phyloP scores from a whole-genome alignment of 2,329 filamentous ascomycete species.

The Cordyceps fumosorosea region DNA sequence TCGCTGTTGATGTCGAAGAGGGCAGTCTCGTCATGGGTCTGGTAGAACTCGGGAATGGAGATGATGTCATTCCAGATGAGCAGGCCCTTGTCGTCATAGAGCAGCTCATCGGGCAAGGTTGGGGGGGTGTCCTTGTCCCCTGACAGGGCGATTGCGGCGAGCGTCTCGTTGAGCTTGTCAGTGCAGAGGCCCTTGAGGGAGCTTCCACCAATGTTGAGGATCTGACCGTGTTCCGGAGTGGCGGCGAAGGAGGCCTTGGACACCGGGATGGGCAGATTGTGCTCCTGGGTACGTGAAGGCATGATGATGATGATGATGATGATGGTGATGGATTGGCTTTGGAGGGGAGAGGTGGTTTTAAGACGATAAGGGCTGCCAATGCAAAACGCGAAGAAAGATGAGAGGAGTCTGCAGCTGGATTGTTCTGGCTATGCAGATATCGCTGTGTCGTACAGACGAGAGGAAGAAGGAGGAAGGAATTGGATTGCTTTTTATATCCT shows the following conservation, averaged over 20 bases:
- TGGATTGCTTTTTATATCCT: too few relatives aligned
- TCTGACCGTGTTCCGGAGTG: constrained; percentile 22
- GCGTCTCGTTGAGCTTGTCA: constrained; percentile 21
- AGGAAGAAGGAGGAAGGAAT: too few relatives aligned
- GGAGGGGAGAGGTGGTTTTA: not conserved
- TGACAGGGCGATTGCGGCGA: constrained; percentile 20
- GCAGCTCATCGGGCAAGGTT: constrained; percentile 33
- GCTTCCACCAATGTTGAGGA: constrained; percentile 34
- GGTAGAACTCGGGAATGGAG: constrained; percentile 33
- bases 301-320: not conserved
- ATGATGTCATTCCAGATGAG: constrained; percentile 37
- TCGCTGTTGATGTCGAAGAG: constrained; percentile 29
- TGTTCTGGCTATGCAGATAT: too few relatives aligned
- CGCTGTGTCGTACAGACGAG: too few relatives aligned
- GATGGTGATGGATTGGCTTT: not conserved
- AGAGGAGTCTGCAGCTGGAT: too few relatives aligned
- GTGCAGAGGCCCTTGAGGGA: constrained; percentile 24
- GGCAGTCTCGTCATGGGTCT: constrained; percentile 34
- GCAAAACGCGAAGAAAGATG: not conserved
- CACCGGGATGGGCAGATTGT: not conserved
- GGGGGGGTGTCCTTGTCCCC: constrained; percentile 16
- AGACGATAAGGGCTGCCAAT: not conserved
- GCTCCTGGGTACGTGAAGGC: not conserved
- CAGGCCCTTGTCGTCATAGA: constrained; percentile 33
- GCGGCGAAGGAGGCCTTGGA: constrained; percentile 12